Conservation (phyloP, 2,329 filamentous ascomycete species). For the Camillea tinctor region DNA sequence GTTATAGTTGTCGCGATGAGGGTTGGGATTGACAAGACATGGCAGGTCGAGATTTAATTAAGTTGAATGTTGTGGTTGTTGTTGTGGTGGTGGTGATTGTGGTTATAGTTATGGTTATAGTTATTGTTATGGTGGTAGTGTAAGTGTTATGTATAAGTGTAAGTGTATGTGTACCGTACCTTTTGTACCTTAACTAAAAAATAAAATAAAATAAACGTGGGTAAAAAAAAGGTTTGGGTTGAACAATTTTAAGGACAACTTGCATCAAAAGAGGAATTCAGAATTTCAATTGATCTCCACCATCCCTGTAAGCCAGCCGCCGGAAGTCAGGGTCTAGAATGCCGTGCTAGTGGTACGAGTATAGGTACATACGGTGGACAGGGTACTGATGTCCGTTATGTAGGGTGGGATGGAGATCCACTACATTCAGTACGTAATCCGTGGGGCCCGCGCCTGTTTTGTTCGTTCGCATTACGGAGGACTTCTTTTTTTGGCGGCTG, state of each 20-base stretch:
- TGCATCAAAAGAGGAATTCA: slow-evolving; percentile 21
- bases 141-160: neutral
- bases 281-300: neutral
- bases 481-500: slow-evolving; percentile 11
- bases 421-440: neutral
- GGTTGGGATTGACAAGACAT: neutral
- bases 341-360: too few relatives aligned
- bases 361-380: too few relatives aligned
- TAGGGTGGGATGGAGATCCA: too few relatives aligned
- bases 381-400: too few relatives aligned
- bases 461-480: too few relatives aligned
- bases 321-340: neutral
- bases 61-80: too few relatives aligned
- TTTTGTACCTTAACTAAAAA: too few relatives aligned
- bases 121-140: neutral
- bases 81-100: neutral
- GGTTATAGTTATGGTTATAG: neutral
- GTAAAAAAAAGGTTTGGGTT: too few relatives aligned
- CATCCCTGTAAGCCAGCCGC: neutral
- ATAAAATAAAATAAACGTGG: too few relatives aligned
- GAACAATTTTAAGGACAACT: slow-evolving; percentile 26
- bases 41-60: neutral
- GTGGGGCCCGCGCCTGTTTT: neutral
- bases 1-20: neutral
- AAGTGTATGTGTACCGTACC: neutral